These are phyloP conservation scores for Yarrowia bubula DNA, from an alignment of 805 yeast species.

Conservation along the genomic window DNA sequence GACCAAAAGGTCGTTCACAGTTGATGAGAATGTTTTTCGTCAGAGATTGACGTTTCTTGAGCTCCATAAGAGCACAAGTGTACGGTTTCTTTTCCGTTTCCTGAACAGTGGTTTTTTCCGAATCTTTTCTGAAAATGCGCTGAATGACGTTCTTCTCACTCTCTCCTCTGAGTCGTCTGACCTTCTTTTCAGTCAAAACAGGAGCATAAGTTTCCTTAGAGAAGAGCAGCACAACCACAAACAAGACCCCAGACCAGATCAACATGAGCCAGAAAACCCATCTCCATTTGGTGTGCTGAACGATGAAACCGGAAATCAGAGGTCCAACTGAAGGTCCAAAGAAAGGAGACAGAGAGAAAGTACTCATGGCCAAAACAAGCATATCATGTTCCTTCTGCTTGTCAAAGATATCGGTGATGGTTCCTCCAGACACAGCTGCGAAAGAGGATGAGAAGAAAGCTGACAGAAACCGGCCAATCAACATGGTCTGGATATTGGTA, in stretches of 20 bases:
- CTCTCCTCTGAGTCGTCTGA: slow-evolving; percentile 34
- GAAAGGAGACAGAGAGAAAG: slow-evolving; percentile 59
- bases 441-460: slow-evolving; percentile 69
- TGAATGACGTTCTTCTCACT: background rate
- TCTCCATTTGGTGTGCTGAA: slow-evolving; percentile 46
- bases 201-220: slow-evolving; percentile 60
- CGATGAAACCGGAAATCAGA: slow-evolving; percentile 50
- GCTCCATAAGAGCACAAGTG: slow-evolving; percentile 18
- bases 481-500: slow-evolving; percentile 54
- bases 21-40: slow-evolving; percentile 38
- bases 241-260: slow-evolving; percentile 52
- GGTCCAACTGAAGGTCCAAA: slow-evolving; percentile 55
- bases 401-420: slow-evolving; percentile 58
- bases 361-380: slow-evolving; percentile 51
- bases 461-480: slow-evolving; percentile 56
- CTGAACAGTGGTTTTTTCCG: background rate
- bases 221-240: slow-evolving; percentile 46
- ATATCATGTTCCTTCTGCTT: slow-evolving; percentile 45
- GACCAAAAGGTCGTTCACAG: slow-evolving; percentile 53
- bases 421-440: slow-evolving; percentile 67
- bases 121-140: slow-evolving; percentile 1
- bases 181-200: slow-evolving; percentile 48
- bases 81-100: background rate
- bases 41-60: slow-evolving; percentile 1
- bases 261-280: slow-evolving; percentile 62